These are phyloP conservation scores for Globisporangium splendens DNA, from an alignment of 352 stramenopile genomes.

Conservation along the genomic window DNA sequence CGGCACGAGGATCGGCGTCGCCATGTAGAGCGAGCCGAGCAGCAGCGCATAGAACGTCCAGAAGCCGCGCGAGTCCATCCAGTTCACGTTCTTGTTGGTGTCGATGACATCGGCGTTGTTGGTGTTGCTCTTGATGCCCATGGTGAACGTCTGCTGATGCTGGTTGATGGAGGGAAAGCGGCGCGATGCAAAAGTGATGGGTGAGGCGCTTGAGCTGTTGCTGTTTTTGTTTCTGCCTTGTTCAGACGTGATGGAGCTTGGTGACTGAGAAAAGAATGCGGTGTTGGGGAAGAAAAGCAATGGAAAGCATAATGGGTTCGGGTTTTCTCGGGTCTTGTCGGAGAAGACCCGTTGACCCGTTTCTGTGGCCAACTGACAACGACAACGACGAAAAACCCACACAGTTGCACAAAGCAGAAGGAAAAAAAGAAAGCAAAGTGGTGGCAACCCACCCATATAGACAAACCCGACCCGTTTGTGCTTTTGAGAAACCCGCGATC, in stretches of 20 bases:
- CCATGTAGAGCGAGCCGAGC: constrained; percentile 71
- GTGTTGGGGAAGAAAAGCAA: not conserved
- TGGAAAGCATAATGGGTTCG: too few species aligned
- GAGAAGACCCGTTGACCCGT: too few species aligned
- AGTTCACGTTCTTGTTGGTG: constrained; percentile 91
- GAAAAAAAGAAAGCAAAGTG: too few species aligned
- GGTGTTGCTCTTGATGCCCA: constrained; percentile 7
- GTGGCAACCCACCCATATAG: not conserved
- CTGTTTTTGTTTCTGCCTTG: constrained; percentile 14
- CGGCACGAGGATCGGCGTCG: constrained; percentile 74
- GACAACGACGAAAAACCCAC: not conserved
- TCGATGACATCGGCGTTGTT: constrained; percentile 40
- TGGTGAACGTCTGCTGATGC: not conserved
- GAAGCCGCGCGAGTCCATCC: constrained; percentile 87
- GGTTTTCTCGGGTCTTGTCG: too few species aligned
- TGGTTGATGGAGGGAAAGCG: too few species aligned
- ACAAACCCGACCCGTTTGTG: too few species aligned
- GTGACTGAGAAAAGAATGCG: constrained; percentile 11
- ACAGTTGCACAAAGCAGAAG: too few species aligned
- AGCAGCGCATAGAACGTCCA: constrained; percentile 87
- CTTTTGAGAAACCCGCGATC: too few species aligned
- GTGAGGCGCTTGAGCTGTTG: too few species aligned
- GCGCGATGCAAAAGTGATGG: too few species aligned
- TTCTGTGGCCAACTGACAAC: not conserved
- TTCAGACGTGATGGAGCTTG: constrained; percentile 4